phyloP scores from a whole-genome alignment of 805 yeast genomes.

The Kuraishia borneana region DNA sequence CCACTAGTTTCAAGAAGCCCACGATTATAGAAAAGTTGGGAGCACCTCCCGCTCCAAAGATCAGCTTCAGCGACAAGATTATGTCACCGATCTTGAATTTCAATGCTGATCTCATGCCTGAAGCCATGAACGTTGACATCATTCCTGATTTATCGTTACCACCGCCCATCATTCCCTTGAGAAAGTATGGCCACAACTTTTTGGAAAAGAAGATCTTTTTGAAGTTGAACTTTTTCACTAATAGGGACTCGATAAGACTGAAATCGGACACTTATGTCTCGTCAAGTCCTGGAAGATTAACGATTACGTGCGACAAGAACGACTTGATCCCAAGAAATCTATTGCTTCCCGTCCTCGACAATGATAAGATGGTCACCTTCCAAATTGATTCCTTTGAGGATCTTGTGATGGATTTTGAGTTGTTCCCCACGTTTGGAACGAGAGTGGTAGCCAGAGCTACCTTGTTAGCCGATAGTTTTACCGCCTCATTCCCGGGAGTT shows the following conservation, averaged over 20 bases:
- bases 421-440: constrained; percentile 92
- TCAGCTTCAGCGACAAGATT: neutral
- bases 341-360: constrained; percentile 64
- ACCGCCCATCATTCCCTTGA: constrained; percentile 89
- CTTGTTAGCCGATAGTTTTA: constrained; percentile 50
- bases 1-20: constrained; percentile 9
- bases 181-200: constrained; percentile 94
- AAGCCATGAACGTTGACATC: constrained; percentile 32
- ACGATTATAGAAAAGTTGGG: neutral
- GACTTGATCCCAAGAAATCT: constrained; percentile 86
- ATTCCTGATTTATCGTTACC: constrained; percentile 90
- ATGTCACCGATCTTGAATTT: constrained; percentile 2
- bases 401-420: constrained; percentile 75
- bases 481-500: constrained; percentile 19
- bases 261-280: constrained; percentile 30
- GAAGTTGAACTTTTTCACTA: constrained; percentile 56
- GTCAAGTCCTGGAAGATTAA: constrained; percentile 69
- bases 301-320: constrained; percentile 62
- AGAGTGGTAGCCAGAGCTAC: constrained; percentile 83
- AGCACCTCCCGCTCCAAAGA: neutral
- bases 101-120: neutral
- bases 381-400: constrained; percentile 71
- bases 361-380: constrained; percentile 57
- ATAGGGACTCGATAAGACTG: constrained; percentile 30
- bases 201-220: constrained; percentile 81